Evolutionary conservation across 1,284 basidiomycete species (phyloP).

Genomic region (Microbotryum violaceum): DNA sequence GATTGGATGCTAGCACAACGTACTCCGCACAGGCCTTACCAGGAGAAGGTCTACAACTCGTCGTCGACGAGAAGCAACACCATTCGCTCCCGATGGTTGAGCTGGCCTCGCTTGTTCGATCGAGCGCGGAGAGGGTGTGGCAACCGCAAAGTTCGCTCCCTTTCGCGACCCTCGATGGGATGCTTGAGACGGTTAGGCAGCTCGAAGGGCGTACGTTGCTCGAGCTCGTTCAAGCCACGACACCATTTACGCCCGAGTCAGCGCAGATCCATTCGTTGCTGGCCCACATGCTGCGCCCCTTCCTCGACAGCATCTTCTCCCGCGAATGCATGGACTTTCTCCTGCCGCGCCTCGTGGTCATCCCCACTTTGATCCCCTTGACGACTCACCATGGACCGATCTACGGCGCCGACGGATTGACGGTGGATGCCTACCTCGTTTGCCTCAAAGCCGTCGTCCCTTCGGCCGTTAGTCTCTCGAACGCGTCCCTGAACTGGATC

Average conservation of each 20-base stretch:
- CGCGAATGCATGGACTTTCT: slow-evolving; percentile 8
- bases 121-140: neutral
- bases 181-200: slow-evolving; percentile 3
- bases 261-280: slow-evolving; percentile 10
- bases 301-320: slow-evolving; percentile 17
- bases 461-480: slow-evolving; percentile 42
- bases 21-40: slow-evolving; percentile 41
- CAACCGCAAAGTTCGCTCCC: neutral
- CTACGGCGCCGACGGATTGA: slow-evolving; percentile 8
- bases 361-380: slow-evolving; percentile 27
- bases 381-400: slow-evolving; percentile 29
- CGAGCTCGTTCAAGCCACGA: slow-evolving; percentile 34
- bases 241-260: slow-evolving; percentile 39
- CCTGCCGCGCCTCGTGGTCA: slow-evolving; percentile 19
- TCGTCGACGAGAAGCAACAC: slow-evolving; percentile 41
- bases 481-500: slow-evolving; percentile 39
- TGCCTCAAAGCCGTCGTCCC: slow-evolving; percentile 45
- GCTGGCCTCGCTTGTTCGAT: slow-evolving; percentile 33
- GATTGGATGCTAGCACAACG: no score
- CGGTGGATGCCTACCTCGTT: slow-evolving; percentile 41
- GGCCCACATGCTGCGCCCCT: slow-evolving; percentile 11
- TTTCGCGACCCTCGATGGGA: slow-evolving; percentile 6
- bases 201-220: slow-evolving; percentile 17
- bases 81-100: slow-evolving; percentile 44
- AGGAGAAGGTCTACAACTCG: slow-evolving; percentile 44